These are phyloP conservation scores for Dentipellis fragilis DNA, from an alignment of 768 basidiomycete genomes.

Conservation along the genomic window DNA sequence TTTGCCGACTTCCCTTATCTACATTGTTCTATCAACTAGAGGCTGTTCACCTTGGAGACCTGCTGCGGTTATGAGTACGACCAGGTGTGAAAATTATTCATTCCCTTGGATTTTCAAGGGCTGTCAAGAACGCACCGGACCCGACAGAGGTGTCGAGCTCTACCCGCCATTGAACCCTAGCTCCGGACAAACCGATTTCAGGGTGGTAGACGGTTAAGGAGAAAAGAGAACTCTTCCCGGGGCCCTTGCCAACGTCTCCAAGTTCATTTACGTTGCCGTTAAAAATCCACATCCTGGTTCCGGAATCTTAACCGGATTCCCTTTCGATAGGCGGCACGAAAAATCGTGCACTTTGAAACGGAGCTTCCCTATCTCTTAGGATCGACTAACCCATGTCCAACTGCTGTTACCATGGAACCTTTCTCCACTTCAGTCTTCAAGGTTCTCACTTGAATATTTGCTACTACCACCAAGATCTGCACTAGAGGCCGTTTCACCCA, in stretches of 20 bases:
- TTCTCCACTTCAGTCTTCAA: conserved; percentile 86
- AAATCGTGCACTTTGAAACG: not conserved
- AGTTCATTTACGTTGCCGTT: conserved; percentile 62
- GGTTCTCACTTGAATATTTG: conserved; percentile 83
- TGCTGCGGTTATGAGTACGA: conserved; percentile 74
- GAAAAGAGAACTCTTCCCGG: conserved; percentile 75
- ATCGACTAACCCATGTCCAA: conserved; percentile 83
- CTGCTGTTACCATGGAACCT: conserved; percentile 82
- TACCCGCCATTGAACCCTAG: conserved; percentile 64
- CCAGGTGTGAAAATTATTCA: conserved; percentile 59
- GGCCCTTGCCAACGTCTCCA: conserved; percentile 52
- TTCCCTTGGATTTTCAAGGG: conserved; percentile 78
- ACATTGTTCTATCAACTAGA: conserved; percentile 75
- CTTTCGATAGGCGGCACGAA: conserved; percentile 33
- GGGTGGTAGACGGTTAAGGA: conserved; percentile 64
- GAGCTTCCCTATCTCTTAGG: conserved; percentile 20
- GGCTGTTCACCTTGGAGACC: conserved; percentile 77
- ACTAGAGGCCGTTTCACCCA: conserved; percentile 70
- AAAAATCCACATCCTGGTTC: conserved; percentile 65
- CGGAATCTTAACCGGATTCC: conserved; percentile 73
- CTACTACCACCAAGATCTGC: conserved; percentile 86
- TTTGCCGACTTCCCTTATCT: conserved; percentile 78
- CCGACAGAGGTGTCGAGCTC: conserved; percentile 61
- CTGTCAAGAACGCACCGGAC: conserved; percentile 67
- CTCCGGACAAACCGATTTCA: conserved; percentile 70